Evolutionary conservation across 345 rosid genomes (phyloP).

Genomic region (Sisymbrium irio): DNA sequence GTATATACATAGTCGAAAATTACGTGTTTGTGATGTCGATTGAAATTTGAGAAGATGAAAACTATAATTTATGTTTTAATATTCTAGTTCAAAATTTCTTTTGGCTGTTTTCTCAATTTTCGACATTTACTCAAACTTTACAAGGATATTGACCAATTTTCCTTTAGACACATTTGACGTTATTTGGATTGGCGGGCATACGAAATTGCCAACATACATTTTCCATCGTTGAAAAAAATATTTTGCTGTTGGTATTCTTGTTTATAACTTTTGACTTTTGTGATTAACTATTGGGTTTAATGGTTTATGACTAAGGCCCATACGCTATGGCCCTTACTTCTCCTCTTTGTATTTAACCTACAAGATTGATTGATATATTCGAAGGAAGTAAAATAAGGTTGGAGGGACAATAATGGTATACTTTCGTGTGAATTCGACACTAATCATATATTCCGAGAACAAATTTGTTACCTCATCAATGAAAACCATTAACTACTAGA

Average conservation of each 20-base stretch:
- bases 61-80: neutral
- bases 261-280: neutral
- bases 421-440: neutral
- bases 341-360: neutral
- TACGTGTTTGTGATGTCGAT: neutral
- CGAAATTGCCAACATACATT: neutral
- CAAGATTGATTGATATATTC: neutral
- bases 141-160: neutral
- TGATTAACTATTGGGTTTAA: neutral
- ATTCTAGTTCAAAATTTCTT: neutral
- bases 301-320: slow-evolving; percentile 10
- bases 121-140: neutral
- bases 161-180: neutral
- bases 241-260: neutral
- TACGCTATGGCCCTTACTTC: neutral
- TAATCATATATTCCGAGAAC: neutral
- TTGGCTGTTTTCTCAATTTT: neutral
- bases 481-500: neutral
- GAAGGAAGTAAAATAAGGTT: neutral
- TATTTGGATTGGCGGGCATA: neutral
- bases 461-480: neutral
- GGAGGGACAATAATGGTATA: neutral
- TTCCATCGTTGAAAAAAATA: neutral
- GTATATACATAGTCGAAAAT: neutral
- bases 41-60: neutral